phyloP scores from a whole-genome alignment of 129 eudicot genomes.

The Silybum marianum region DNA sequence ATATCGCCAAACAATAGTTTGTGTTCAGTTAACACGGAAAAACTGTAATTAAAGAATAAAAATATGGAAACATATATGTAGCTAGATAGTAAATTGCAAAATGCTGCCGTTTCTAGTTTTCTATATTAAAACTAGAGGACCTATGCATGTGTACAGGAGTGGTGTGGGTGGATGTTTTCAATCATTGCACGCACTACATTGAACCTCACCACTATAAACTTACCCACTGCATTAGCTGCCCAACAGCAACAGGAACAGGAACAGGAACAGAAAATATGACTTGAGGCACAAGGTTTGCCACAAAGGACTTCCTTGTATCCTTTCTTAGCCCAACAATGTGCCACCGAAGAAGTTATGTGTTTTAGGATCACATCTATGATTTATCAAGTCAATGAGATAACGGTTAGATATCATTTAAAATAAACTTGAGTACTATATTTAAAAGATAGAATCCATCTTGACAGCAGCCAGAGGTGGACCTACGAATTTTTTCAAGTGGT shows the following conservation, averaged over 20 bases:
- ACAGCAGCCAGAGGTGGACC: no score
- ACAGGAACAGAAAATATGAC: neutral
- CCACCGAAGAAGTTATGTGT: neutral
- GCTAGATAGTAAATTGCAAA: neutral
- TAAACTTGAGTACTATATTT: neutral
- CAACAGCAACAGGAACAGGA: neutral
- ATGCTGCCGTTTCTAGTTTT: neutral
- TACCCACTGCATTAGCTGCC: neutral
- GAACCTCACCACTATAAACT: conserved; percentile 15
- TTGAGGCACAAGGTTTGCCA: neutral
- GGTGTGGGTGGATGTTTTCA: neutral
- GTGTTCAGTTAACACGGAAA: neutral
- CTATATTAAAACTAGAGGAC: neutral
- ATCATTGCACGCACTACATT: conserved; percentile 9
- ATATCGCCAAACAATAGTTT: neutral
- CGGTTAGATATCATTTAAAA: neutral
- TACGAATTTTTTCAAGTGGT: no score
- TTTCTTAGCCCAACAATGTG: neutral
- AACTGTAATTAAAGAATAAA: neutral
- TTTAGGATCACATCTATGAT: conserved; percentile 1
- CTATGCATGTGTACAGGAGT: neutral
- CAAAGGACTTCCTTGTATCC: neutral
- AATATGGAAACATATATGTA: neutral
- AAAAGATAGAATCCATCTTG: neutral
- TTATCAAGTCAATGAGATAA: conserved; percentile 1